Conservation (phyloP, 1,284 basidiomycete species). For the Hemileia vastatrix region DNA sequence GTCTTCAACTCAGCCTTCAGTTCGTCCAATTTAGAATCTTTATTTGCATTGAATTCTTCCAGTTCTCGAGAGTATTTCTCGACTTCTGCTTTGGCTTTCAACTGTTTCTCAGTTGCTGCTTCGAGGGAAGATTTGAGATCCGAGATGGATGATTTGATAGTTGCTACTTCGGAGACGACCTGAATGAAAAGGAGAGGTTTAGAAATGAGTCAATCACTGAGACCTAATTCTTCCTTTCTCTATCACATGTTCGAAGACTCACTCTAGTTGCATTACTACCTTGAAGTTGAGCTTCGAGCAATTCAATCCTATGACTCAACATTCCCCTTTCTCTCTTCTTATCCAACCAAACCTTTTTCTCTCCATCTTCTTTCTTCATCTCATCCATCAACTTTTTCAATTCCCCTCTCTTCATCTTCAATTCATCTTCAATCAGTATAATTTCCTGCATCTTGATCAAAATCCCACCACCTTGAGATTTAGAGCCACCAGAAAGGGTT, state of each 20-base stretch:
- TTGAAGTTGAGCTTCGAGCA: conserved; percentile 37
- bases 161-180: conserved; percentile 36
- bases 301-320: conserved; percentile 31
- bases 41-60: conserved; percentile 40
- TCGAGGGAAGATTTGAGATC: conserved; percentile 32
- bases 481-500: conserved; percentile 40
- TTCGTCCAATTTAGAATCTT: conserved; percentile 40
- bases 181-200: conserved; percentile 18
- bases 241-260: conserved; percentile 17
- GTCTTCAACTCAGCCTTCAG: conserved; percentile 35
- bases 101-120: conserved; percentile 28
- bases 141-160: conserved; percentile 28
- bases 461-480: conserved; percentile 29
- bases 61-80: conserved; percentile 38
- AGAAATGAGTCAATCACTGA: too few relatives aligned
- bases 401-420: conserved; percentile 28
- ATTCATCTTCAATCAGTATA: conserved; percentile 30
- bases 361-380: conserved; percentile 25
- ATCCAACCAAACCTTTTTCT: conserved; percentile 23
- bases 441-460: conserved; percentile 41
- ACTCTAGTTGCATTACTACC: conserved; percentile 32
- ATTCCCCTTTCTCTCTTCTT: neutral
- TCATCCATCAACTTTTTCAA: conserved; percentile 27
- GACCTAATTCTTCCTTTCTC: too few relatives aligned
- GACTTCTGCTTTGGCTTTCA: conserved; percentile 30